Conservation (phyloP, 2,329 filamentous ascomycete species). For the Colletotrichum abscissum region DNA sequence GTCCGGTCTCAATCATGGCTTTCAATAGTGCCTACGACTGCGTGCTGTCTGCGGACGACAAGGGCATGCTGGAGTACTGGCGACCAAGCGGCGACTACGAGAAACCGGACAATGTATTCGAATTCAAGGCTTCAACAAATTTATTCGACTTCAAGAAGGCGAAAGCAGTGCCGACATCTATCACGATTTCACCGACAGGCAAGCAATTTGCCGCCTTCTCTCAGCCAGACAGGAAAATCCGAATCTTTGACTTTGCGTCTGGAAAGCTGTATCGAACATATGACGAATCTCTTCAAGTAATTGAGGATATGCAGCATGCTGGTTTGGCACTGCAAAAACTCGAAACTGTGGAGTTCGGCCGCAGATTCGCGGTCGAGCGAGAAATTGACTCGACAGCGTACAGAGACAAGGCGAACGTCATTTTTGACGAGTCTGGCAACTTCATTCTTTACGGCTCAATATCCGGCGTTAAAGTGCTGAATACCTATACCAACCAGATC, state of each 20-base stretch:
- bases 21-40: slow-evolving; percentile 93
- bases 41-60: slow-evolving; percentile 88
- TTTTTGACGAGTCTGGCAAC: slow-evolving; percentile 95
- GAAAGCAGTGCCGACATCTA: slow-evolving; percentile 83
- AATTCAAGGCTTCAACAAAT: slow-evolving; percentile 92
- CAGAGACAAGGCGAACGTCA: slow-evolving; percentile 81
- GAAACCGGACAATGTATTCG: slow-evolving; percentile 91
- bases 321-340: slow-evolving; percentile 84
- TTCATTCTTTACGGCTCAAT: slow-evolving; percentile 96
- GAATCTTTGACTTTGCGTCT: slow-evolving; percentile 91
- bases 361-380: slow-evolving; percentile 85
- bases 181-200: slow-evolving; percentile 88
- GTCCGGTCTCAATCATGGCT: slow-evolving; percentile 83
- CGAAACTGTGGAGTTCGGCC: slow-evolving; percentile 92
- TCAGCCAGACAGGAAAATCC: slow-evolving; percentile 91
- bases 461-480: slow-evolving; percentile 92
- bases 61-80: slow-evolving; percentile 98
- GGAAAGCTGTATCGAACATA: slow-evolving; percentile 93
- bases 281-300: slow-evolving; percentile 90
- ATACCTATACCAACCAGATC: slow-evolving; percentile 93
- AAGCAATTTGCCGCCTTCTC: slow-evolving; percentile 90
- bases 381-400: slow-evolving; percentile 81
- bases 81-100: slow-evolving; percentile 82
- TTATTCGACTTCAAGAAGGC: slow-evolving; percentile 98
- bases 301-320: slow-evolving; percentile 96